Base-by-base conservation (phyloP, 495 filamentous ascomycete species). In the Immersiella caudata region DNA sequence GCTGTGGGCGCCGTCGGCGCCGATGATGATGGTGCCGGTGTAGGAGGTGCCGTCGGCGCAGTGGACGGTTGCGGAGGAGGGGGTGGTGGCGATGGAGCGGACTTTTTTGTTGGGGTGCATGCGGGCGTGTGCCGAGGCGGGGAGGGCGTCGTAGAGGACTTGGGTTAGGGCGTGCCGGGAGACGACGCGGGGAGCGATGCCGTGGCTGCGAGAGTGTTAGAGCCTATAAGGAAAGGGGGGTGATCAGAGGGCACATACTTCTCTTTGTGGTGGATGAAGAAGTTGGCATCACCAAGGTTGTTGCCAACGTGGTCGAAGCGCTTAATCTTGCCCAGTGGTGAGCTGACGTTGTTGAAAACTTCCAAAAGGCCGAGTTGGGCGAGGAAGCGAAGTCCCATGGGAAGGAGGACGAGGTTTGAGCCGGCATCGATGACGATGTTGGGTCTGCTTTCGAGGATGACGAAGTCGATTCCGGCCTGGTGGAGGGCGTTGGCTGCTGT, bases 1-100 rank as follows among this genome's bases (percentile, higher is more conserved):
- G 35, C 78, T 81, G 67, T 83, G 80, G 36, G 83, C 77, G 26
- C 85, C 84, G 68, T 86, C 85, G 12, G 78, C 80, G 8, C 84
- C 85, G 25, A 87, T 71, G 26, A 87, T 75, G 40, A 86, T 71
- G 62, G 77, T 73, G 1, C 84, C 84, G 14, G 68, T 57, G 64
- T 74, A 76, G 1, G 72, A 62, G 26, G 69, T 70, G 0, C 83
- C 83, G 65, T 84, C 79, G 18, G 73, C 49, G 64, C 76, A 78
- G 65, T 68, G 58, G 18, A 79, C 76, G 11, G 60, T 60, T 0
- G 75, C 75, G 11, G 62, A 68, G 14, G 68, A 55, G 12, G 67
- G 61, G 33, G 59, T 56, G 18, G 71, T 65, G 46, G 56, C 60
- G 9, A 78, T 62, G 29, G 65, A 64, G 18, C 64, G 54, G 8